These are phyloP conservation scores for Dryadomyces quercivorus DNA, from an alignment of 2,329 filamentous ascomycete genomes.

Conservation along the genomic window DNA sequence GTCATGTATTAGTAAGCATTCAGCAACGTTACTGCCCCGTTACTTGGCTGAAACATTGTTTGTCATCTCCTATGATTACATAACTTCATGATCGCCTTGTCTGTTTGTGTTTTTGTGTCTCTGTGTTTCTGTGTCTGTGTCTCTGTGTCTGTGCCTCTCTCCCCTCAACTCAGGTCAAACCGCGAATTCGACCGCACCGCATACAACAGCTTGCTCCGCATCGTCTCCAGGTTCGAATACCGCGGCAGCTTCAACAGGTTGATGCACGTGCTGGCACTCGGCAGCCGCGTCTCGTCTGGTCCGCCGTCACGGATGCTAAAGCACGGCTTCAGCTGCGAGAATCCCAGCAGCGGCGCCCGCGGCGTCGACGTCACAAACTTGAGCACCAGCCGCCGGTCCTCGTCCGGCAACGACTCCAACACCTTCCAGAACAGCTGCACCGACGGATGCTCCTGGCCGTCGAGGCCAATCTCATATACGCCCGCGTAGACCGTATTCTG, in stretches of 20 bases:
- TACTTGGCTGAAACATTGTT: too few relatives aligned
- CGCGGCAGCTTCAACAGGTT: slow-evolving; percentile 86
- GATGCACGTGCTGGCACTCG: slow-evolving; percentile 91
- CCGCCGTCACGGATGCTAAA: slow-evolving; percentile 87
- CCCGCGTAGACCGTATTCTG: slow-evolving; percentile 79
- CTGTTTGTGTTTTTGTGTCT: background rate
- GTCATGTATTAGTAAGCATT: too few relatives aligned
- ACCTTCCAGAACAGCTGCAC: slow-evolving; percentile 86
- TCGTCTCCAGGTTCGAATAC: slow-evolving; percentile 51
- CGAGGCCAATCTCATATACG: slow-evolving; percentile 80
- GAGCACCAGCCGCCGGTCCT: slow-evolving; percentile 70
- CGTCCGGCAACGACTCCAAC: slow-evolving; percentile 62
- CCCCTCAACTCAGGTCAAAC: slow-evolving; percentile 63
- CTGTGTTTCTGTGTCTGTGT: background rate
- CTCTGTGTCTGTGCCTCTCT: background rate
- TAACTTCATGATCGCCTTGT: background rate
- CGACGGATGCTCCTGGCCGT: slow-evolving; percentile 73
- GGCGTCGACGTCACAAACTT: slow-evolving; percentile 96
- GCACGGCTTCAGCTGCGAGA: slow-evolving; percentile 68
- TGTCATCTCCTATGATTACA: background rate
- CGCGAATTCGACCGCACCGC: slow-evolving; percentile 83
- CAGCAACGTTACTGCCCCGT: too few relatives aligned
- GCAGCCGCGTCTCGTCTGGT: slow-evolving; percentile 62
- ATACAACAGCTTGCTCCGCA: slow-evolving; percentile 77
- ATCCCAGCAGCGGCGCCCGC: slow-evolving; percentile 78